Evolutionary conservation across 2,329 filamentous ascomycete species (phyloP).

Genomic region (Aspergillus tanneri): DNA sequence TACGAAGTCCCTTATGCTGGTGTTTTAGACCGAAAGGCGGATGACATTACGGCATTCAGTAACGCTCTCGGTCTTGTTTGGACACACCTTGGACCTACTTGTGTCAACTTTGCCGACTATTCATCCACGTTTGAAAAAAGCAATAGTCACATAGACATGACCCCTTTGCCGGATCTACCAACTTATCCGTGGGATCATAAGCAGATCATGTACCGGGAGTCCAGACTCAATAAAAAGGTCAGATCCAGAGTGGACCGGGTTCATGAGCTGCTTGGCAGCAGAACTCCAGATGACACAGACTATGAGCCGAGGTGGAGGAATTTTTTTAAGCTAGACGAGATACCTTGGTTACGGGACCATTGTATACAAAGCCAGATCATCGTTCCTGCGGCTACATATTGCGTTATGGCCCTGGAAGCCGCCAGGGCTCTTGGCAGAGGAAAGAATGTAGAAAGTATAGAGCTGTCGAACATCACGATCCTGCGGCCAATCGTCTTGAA

Average conservation of each 20-base stretch:
- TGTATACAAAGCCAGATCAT: slow-evolving; percentile 20
- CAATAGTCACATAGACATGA: not conserved
- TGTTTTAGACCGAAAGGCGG: slow-evolving; percentile 3
- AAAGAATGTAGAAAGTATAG: slow-evolving; percentile 10
- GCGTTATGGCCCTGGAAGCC: slow-evolving; percentile 29
- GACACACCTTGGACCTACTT: not conserved
- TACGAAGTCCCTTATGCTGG: slow-evolving; percentile 3
- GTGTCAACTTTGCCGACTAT: slow-evolving; percentile 3
- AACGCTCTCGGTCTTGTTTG: slow-evolving; percentile 2
- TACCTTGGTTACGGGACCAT: slow-evolving; percentile 26
- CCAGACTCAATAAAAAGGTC: slow-evolving; percentile 39
- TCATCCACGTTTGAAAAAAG: slow-evolving; percentile 4
- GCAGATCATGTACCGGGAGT: slow-evolving; percentile 43
- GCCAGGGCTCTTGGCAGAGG: slow-evolving; percentile 3
- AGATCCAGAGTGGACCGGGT: slow-evolving; percentile 37
- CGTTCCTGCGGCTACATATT: slow-evolving; percentile 26
- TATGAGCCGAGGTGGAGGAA: slow-evolving; percentile 25
- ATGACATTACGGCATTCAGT: slow-evolving; percentile 4
- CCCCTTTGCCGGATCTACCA: slow-evolving; percentile 29
- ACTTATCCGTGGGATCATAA: slow-evolving; percentile 51
- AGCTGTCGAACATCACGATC: slow-evolving; percentile 20
- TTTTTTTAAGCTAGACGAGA: slow-evolving; percentile 20
- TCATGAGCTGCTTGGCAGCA: slow-evolving; percentile 26
- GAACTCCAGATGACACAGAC: slow-evolving; percentile 9
- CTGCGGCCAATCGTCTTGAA: slow-evolving; percentile 10